These are phyloP conservation scores for Aspergillus aculeatus DNA, from an alignment of 2,329 filamentous ascomycete species.

Conservation along the genomic window DNA sequence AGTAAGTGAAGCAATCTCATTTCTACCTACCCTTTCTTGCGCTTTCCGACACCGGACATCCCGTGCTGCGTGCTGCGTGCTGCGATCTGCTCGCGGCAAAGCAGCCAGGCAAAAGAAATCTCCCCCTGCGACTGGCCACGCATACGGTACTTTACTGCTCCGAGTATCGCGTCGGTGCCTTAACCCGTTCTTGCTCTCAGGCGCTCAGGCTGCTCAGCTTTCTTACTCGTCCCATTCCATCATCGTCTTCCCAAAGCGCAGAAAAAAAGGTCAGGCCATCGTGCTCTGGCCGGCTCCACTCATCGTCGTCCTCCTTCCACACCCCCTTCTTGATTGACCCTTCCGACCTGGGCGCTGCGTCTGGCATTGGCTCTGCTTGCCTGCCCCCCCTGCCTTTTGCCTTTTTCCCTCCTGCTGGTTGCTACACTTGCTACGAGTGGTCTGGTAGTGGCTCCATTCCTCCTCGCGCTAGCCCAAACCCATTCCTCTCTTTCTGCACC, in stretches of 20 bases:
- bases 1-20: background rate
- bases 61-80: background rate
- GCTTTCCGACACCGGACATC: conserved; percentile 19
- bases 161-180: conserved; percentile 16
- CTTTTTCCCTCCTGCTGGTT: conserved; percentile 22
- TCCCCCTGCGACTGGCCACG: background rate
- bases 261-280: conserved; percentile 29
- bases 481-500: conserved; percentile 15
- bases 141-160: background rate
- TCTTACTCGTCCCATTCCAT: conserved; percentile 8
- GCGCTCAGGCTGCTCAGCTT: conserved; percentile 23
- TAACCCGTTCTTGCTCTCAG: conserved; percentile 15
- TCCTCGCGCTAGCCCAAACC: conserved; percentile 10
- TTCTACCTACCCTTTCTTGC: background rate
- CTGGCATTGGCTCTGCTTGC: conserved; percentile 31
- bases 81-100: conserved; percentile 16
- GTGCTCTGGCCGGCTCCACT: conserved; percentile 27
- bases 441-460: conserved; percentile 9
- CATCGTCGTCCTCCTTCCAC: background rate
- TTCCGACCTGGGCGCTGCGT: conserved; percentile 22
- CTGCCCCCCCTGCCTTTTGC: conserved; percentile 22
- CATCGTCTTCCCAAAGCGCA: background rate
- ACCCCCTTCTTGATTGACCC: conserved; percentile 5
- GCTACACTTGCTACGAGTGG: background rate
- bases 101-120: conserved; percentile 4